A percentile compares a stretch with the other conserved stretches of the same genome.
Evolutionary conservation across 2,329 filamentous ascomycete genomes (phyloP).

Genomic region (Periglandula ipomoeae): DNA sequence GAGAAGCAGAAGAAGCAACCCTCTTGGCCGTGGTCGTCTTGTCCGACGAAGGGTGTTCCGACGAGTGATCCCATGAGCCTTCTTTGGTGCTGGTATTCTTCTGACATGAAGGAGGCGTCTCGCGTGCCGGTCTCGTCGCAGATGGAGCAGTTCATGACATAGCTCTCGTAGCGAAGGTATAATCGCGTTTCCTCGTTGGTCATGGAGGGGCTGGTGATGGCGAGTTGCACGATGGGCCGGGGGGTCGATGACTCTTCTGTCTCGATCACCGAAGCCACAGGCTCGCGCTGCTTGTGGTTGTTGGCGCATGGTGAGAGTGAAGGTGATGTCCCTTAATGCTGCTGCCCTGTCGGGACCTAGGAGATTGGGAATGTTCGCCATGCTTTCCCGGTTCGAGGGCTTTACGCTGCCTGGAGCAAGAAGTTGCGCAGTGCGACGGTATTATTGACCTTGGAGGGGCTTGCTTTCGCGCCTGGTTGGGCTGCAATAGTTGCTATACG

Average conservation of each 20-base stretch:
- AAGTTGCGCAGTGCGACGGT: too few species aligned
- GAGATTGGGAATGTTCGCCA: slow-evolving; percentile 17
- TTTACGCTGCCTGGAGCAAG: too few species aligned
- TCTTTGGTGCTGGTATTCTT: slow-evolving; percentile 62
- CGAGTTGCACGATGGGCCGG: slow-evolving; percentile 72
- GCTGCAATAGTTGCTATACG: too few species aligned
- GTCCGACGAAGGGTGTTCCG: slow-evolving; percentile 65
- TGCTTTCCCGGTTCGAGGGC: too few species aligned
- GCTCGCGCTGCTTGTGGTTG: slow-evolving; percentile 70
- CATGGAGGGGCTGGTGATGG: slow-evolving; percentile 48
- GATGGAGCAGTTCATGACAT: slow-evolving; percentile 68
- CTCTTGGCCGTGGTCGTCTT: slow-evolving; percentile 62
- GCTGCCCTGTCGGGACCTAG: slow-evolving; percentile 13
- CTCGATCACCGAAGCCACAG: slow-evolving; percentile 75
- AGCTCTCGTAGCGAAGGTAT: slow-evolving; percentile 51
- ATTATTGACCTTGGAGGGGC: too few species aligned
- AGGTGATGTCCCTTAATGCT: slow-evolving; percentile 16
- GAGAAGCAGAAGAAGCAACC: slow-evolving; percentile 84
- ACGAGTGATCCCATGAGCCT: slow-evolving; percentile 74
- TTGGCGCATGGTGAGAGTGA: slow-evolving; percentile 50
- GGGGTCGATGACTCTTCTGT: slow-evolving; percentile 73
- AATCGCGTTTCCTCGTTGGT: slow-evolving; percentile 43
- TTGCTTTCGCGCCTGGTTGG: too few species aligned
- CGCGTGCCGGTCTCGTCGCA: slow-evolving; percentile 58
- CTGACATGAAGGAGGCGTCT: slow-evolving; percentile 63